Percentiles rank a stretch among this genome's conserved stretches.
These are phyloP conservation scores for Chamaecyparis obtusa DNA, from an alignment of 75 land plant species.

Conservation along the genomic window DNA sequence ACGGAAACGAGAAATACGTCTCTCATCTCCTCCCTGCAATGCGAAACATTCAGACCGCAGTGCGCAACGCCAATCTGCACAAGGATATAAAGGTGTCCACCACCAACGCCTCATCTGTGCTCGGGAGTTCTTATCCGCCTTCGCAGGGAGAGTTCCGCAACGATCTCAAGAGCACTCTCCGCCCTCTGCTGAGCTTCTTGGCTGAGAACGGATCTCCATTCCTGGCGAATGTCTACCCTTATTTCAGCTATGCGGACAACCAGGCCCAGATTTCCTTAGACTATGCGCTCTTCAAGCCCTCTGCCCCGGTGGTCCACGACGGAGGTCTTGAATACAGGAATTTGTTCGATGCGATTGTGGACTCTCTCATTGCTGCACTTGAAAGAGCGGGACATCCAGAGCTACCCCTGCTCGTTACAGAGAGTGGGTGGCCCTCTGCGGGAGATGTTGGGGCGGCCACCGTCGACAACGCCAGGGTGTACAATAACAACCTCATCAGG, in stretches of 20 bases:
- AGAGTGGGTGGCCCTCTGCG: constrained; percentile 15
- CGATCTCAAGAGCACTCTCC: not conserved
- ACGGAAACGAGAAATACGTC: not conserved
- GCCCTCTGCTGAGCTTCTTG: constrained; percentile 19
- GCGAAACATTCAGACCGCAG: constrained; percentile 45
- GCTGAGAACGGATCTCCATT: constrained; percentile 10
- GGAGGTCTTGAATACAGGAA: constrained; percentile 20
- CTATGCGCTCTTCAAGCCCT: not conserved
- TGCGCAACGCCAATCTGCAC: not conserved
- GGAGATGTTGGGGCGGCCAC: constrained; percentile 4
- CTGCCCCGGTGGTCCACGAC: not conserved
- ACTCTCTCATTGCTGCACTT: constrained; percentile 70
- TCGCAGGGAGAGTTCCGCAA: constrained; percentile 7
- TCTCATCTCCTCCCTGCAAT: constrained; percentile 48
- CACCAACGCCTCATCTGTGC: too few relatives aligned
- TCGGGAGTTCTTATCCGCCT: too few relatives aligned
- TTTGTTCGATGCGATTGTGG: constrained; percentile 79
- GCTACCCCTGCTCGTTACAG: constrained; percentile 21
- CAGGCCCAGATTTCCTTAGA: not conserved
- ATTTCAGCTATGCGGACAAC: not conserved
- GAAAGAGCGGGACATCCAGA: constrained; percentile 49
- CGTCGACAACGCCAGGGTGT: constrained; percentile 44
- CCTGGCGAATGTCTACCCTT: constrained; percentile 38
- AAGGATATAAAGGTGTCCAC: constrained; percentile 19
- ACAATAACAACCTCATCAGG: constrained; percentile 49